These are phyloP conservation scores for Colletotrichum falcatum DNA, from an alignment of 2,329 filamentous ascomycete genomes.

Conservation along the genomic window DNA sequence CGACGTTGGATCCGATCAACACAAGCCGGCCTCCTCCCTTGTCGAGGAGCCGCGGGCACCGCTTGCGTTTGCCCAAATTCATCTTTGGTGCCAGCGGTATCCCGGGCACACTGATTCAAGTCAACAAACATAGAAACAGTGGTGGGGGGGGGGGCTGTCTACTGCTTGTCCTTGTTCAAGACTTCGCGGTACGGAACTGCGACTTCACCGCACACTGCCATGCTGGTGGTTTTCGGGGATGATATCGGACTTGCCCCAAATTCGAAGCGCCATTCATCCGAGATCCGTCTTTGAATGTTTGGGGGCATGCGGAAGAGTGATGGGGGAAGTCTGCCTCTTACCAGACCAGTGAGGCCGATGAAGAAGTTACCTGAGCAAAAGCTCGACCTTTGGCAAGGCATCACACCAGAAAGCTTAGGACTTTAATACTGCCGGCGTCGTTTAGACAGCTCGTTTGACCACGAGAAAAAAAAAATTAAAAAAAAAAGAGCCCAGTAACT, in stretches of 20 bases:
- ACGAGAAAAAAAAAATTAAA: not conserved
- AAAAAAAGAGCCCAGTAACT: too few relatives aligned
- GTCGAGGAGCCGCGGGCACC: not conserved
- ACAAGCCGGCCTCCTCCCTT: not conserved
- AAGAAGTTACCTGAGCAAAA: conserved; percentile 15
- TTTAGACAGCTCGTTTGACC: not conserved
- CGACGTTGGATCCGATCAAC: conserved; percentile 5
- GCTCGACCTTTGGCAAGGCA: not conserved
- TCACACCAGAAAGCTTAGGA: not conserved
- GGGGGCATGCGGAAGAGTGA: too few relatives aligned
- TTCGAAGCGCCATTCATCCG: not conserved
- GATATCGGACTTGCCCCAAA: not conserved
- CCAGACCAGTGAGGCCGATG: too few relatives aligned
- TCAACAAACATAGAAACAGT: conserved; percentile 2
- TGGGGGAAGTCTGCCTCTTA: too few relatives aligned
- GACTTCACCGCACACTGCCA: conserved; percentile 4
- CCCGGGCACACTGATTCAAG: conserved; percentile 19
- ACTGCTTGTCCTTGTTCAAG: not conserved
- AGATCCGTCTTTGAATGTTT: not conserved
- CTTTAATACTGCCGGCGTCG: not conserved
- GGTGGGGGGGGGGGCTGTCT: not conserved
- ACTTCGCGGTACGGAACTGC: not conserved
- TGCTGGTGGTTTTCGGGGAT: not conserved
- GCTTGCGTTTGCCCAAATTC: not conserved
- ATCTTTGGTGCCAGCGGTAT: conserved; percentile 20